Percentiles rank a stretch among this genome's conserved stretches.
These are phyloP conservation scores for Phyllostachys edulis DNA, from an alignment of 176 grass and related monocot genomes.

Conservation along the genomic window DNA sequence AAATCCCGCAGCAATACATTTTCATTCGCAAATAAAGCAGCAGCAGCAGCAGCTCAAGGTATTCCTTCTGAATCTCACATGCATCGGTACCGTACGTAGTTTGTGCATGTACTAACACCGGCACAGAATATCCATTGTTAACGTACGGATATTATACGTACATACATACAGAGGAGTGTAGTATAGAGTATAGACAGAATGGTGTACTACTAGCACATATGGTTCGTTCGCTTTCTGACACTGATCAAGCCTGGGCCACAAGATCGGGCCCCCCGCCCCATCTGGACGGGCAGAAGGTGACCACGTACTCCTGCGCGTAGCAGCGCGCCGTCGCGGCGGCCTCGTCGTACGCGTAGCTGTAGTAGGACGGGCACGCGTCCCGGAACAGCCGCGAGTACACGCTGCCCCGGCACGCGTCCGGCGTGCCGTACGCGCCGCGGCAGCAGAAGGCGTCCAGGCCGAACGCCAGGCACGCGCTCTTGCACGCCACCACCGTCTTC, in stretches of 20 bases:
- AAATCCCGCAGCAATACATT: too few species aligned
- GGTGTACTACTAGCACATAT: too few species aligned
- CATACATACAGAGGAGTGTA: too few species aligned
- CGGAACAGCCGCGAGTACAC: constrained; percentile 78
- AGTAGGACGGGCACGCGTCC: constrained; percentile 71
- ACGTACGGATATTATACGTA: neutral
- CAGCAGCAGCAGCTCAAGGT: too few species aligned
- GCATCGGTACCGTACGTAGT: too few species aligned
- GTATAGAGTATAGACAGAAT: too few species aligned
- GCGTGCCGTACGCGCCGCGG: constrained; percentile 46
- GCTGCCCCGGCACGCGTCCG: constrained; percentile 55
- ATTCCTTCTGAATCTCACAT: too few species aligned
- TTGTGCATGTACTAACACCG: neutral
- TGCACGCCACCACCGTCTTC: constrained; percentile 61
- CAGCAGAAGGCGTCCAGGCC: constrained; percentile 70
- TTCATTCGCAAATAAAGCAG: too few species aligned
- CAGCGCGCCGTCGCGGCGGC: constrained; percentile 53
- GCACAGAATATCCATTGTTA: too few species aligned
- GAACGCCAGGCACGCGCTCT: constrained; percentile 89
- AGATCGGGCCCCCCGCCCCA: constrained; percentile 22
- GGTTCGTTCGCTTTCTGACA: neutral
- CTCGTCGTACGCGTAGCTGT: constrained; percentile 77
- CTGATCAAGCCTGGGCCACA: constrained; percentile 29
- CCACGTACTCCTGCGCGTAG: constrained; percentile 55
- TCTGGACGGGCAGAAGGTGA: constrained; percentile 72